Conservation (phyloP, 2,329 filamentous ascomycete genomes). For the Ophidiomyces ophidiicola region DNA sequence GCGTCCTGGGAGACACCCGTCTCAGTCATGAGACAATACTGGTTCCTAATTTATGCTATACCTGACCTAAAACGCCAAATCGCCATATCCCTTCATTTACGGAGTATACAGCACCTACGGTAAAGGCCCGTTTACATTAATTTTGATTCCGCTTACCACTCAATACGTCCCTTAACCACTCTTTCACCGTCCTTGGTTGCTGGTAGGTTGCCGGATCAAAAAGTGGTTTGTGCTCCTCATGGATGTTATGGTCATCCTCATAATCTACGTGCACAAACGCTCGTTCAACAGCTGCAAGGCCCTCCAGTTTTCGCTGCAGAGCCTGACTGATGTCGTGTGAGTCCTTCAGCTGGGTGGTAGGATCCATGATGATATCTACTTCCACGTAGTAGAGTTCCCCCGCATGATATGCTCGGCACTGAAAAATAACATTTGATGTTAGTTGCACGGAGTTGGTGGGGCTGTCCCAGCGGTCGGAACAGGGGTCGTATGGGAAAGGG, state of each 20-base stretch:
- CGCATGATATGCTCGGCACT: conserved; percentile 48
- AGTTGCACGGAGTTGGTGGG: too few species aligned
- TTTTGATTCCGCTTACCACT: neutral
- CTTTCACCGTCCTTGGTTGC: conserved; percentile 10
- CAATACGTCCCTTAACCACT: conserved; percentile 8
- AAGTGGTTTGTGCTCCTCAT: conserved; percentile 12
- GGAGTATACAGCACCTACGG: too few species aligned
- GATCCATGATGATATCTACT: conserved; percentile 50
- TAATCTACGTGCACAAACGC: conserved; percentile 43
- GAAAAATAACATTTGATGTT: conserved; percentile 3
- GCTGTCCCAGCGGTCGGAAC: too few species aligned
- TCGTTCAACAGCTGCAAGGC: conserved; percentile 32
- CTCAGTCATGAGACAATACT: too few species aligned
- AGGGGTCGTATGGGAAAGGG: neutral
- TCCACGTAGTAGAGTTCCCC: conserved; percentile 52
- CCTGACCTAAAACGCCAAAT: too few species aligned
- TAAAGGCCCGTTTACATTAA: neutral
- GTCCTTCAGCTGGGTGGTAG: conserved; percentile 42
- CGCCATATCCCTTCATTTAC: too few species aligned
- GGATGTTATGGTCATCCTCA: conserved; percentile 14
- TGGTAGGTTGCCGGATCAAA: conserved; percentile 6
- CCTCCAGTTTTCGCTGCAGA: conserved; percentile 50
- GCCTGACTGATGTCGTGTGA: conserved; percentile 50
- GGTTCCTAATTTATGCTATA: too few species aligned
- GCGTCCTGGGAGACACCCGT: too few species aligned